Evolutionary conservation across 2,329 filamentous ascomycete genomes (phyloP), one percentile per base, ranked within the genome.

Genomic region (Hypoxylon sp.): DNA sequence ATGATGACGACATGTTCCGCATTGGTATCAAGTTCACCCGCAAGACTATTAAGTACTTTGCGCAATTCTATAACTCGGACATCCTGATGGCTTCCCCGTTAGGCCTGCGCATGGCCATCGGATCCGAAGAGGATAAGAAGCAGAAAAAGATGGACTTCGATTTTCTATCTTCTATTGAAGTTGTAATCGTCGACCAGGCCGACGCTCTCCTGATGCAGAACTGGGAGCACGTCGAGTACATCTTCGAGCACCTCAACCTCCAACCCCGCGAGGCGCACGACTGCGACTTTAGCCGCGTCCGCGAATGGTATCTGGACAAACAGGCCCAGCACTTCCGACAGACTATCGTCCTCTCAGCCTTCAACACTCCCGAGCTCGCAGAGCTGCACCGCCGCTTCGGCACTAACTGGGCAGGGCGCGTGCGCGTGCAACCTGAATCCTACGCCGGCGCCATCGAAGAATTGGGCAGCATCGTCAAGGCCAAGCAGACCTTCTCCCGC

Each of bases 121-220:
- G 95, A 46, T 91, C 93, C 38, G 86, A 88, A 51, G 91, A 93
- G 75, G 85, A 87, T 51, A 91, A 93, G 75, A 88, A 84, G 75
- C 83, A 84, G 76, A 86, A 84, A 66, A 91, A 91, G 77, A 89
- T 89, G 70, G 95, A 98, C 78, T 90, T 89, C 73, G 96, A 99
- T 79, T 99, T 97, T 77, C 85, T 99, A 13, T 95, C 92, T 63
- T 98, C 95, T 1, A 93, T 99, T 74, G 96, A 99, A 80, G 81
- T 99, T 56, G 90, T 96, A 32, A 85, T 98, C 50, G 86, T 97
- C 67, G 96, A 99, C 78, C 94, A 98, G 80, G 91, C 93, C 11
- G 94, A 98, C 79, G 94, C 94, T 0, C 87, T 98, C 45, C 87
- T 97, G 7, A 98, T 98, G 94, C 96, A 99, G 79, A 98, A 97